These are phyloP conservation scores for Hericium coralloides DNA, from an alignment of 768 basidiomycete species.

Conservation along the genomic window DNA sequence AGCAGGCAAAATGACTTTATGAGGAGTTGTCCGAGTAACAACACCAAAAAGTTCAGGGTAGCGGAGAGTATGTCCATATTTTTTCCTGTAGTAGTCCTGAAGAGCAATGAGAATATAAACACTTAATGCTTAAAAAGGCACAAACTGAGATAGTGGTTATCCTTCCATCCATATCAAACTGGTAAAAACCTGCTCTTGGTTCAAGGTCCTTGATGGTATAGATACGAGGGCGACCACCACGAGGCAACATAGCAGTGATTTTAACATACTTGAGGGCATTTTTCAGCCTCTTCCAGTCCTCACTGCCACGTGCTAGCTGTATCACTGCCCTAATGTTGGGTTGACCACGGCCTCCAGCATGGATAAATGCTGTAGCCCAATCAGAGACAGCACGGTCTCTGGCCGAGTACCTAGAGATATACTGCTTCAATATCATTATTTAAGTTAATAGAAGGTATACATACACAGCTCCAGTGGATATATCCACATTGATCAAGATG, in stretches of 20 bases:
- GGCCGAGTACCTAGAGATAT: background rate
- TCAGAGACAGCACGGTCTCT: background rate
- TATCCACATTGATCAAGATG: background rate
- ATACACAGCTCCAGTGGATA: background rate
- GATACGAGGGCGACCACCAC: background rate
- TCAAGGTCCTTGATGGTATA: background rate
- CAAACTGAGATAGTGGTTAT: background rate
- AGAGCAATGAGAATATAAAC: background rate
- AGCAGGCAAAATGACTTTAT: conserved; percentile 4
- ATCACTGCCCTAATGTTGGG: background rate
- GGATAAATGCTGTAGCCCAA: background rate
- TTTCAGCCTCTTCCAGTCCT: background rate
- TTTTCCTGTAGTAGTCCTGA: background rate
- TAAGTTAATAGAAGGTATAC: background rate
- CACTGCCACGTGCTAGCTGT: background rate
- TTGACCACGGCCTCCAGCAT: background rate
- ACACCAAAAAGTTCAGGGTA: background rate
- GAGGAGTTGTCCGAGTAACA: background rate
- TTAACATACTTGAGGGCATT: background rate
- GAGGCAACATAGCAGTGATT: background rate
- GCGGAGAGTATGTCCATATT: background rate
- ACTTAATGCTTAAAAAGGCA: background rate
- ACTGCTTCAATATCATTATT: background rate
- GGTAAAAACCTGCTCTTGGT: background rate
- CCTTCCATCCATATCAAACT: background rate